Evolutionary conservation across 768 basidiomycete genomes (phyloP).

Genomic region (Porpolomopsis calyptriformis): DNA sequence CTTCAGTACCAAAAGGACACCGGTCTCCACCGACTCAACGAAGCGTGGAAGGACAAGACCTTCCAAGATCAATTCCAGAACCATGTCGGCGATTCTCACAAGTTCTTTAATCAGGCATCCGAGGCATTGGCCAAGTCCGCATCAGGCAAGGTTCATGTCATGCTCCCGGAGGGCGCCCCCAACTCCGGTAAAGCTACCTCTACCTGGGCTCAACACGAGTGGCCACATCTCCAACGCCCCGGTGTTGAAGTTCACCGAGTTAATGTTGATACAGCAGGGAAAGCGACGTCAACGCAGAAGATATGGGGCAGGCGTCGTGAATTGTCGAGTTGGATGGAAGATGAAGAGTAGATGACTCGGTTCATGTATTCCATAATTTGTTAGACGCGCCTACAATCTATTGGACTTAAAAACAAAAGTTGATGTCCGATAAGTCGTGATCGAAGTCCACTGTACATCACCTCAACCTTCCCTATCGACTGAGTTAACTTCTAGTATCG

Average conservation of each 20-base stretch:
- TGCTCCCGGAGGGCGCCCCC: background rate
- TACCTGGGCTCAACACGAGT: background rate
- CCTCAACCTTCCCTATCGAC: too few species aligned
- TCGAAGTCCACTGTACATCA: too few species aligned
- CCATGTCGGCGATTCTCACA: background rate
- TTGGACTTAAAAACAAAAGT: too few species aligned
- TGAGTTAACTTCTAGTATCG: too few species aligned
- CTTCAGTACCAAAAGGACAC: background rate
- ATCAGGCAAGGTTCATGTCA: too few species aligned
- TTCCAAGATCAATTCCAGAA: background rate
- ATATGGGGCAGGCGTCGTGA: too few species aligned
- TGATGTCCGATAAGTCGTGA: too few species aligned
- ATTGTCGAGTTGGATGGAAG: too few species aligned
- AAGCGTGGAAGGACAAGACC: background rate
- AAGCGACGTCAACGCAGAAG: background rate
- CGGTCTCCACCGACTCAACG: background rate
- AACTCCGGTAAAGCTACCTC: background rate
- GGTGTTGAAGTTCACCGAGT: background rate
- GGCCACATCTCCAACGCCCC: background rate
- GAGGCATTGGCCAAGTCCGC: background rate
- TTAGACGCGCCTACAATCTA: too few species aligned
- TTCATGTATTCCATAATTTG: too few species aligned
- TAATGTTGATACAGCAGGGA: background rate
- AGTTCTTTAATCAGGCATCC: background rate
- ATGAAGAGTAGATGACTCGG: too few species aligned